These are phyloP conservation scores for Seiridium cupressi DNA, from an alignment of 2,329 filamentous ascomycete species.

Conservation along the genomic window DNA sequence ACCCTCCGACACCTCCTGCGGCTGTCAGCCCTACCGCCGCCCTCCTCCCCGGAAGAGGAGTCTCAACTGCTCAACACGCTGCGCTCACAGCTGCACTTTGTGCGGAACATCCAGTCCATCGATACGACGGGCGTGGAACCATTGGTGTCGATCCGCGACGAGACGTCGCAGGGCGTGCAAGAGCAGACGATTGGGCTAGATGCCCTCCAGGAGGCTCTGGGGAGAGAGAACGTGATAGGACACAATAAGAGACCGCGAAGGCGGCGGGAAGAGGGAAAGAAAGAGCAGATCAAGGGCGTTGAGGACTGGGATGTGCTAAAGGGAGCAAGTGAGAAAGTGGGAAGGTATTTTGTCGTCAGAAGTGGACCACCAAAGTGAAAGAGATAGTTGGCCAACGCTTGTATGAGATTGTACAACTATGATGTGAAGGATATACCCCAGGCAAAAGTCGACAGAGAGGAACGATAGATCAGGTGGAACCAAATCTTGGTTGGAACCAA, in stretches of 20 bases:
- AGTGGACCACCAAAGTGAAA: conserved; percentile 43
- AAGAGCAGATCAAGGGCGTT: conserved; percentile 28
- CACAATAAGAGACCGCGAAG: conserved; percentile 36
- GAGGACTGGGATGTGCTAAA: conserved; percentile 72
- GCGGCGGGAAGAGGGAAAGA: conserved; percentile 8
- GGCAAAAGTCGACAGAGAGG: neutral
- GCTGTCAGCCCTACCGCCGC: conserved; percentile 81
- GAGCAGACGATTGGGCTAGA: conserved; percentile 60
- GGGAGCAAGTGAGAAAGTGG: conserved; percentile 63
- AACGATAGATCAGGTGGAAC: neutral
- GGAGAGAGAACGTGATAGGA: conserved; percentile 60
- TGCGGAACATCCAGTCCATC: conserved; percentile 79
- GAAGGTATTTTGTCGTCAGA: conserved; percentile 76
- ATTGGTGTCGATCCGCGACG: conserved; percentile 77
- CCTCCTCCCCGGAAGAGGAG: conserved; percentile 62
- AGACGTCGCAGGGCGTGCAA: conserved; percentile 55
- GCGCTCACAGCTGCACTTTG: conserved; percentile 82
- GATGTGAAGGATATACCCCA: neutral
- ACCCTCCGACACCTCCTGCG: conserved; percentile 83
- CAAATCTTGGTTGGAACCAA: neutral
- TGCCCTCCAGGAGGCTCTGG: conserved; percentile 54
- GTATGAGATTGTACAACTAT: no score
- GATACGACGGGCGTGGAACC: conserved; percentile 73
- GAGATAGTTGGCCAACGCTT: conserved; percentile 12
- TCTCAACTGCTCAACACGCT: conserved; percentile 70